phyloP scores from a whole-genome alignment of 805 yeast genomes.

The Priceomyces melissophilus region DNA sequence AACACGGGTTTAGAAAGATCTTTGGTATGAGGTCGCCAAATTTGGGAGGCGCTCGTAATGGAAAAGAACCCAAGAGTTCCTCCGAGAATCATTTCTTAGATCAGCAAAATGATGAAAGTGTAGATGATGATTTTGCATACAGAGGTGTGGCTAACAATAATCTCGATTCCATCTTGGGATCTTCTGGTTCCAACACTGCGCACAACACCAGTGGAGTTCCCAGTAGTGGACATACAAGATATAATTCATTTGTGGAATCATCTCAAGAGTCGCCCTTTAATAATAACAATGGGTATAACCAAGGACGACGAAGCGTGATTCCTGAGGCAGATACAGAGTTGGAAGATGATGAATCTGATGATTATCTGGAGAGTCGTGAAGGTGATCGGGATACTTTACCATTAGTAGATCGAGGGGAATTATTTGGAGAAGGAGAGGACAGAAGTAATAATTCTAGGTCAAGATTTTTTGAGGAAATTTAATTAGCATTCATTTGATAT shows the following conservation, averaged over 20 bases:
- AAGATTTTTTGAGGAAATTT: conserved; percentile 19
- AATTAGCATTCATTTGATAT: conserved; percentile 2
- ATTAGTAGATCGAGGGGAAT: conserved; percentile 5
- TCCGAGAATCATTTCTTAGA: conserved; percentile 8
- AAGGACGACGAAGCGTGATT: neutral
- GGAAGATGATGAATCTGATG: conserved; percentile 3
- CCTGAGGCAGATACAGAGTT: neutral
- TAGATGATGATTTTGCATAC: conserved; percentile 34
- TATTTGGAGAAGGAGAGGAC: conserved; percentile 7
- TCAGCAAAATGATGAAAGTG: conserved; percentile 7
- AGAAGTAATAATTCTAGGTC: conserved; percentile 17
- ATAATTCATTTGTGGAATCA: conserved; percentile 22
- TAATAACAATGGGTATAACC: conserved; percentile 1
- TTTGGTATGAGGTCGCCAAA: conserved; percentile 24
- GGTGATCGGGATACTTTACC: conserved; percentile 14
- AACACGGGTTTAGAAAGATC: conserved; percentile 26
- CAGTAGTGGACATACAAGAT: conserved; percentile 22
- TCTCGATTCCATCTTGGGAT: conserved; percentile 36
- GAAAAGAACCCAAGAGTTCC: conserved; percentile 20
- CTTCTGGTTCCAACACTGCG: conserved; percentile 14
- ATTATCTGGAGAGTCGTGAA: conserved; percentile 4
- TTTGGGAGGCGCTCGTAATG: conserved; percentile 9
- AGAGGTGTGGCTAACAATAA: conserved; percentile 43
- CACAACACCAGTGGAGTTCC: conserved; percentile 11
- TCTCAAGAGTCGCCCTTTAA: conserved; percentile 20